Evolutionary conservation across 1,284 basidiomycete genomes (phyloP), one percentile per base, ranked within the genome.

Genomic region (Cutaneotrichosporon mucoides): DNA sequence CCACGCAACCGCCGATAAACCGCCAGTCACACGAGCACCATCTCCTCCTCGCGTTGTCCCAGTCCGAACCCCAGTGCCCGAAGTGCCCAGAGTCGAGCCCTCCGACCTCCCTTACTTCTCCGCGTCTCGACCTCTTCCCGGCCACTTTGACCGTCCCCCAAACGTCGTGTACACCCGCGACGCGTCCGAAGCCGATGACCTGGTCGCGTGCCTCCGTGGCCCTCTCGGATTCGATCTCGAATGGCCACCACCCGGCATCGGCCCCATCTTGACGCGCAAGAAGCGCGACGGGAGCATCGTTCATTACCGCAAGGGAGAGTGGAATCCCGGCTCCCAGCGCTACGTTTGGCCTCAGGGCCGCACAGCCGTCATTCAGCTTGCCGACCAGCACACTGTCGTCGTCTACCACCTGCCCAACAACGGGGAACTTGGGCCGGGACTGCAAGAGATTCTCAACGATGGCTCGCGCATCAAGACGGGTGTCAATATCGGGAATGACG

Each of bases 301-400:
- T 8, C 24, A 36, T 7, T 47, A 38, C n/a, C 51, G 57, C 33
- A 15, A 46, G 11, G 59, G n/a, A n/a, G n/a, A n/a, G n/a, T n/a
- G n/a, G n/a, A n/a, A n/a, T n/a, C n/a, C n/a, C n/a, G n/a, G n/a
- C n/a, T n/a, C n/a, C n/a, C n/a, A n/a, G n/a, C 60, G 49, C 13
- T 66, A 61, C 12, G 51, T 44, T 7, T 65, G 53, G n/a, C 59
- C 52, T 7, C 68, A 72, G 52, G 68, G 68, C 2, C 71, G 68
- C 52, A 76, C 76, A 2, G 77, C 76, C 0, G 55, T 80, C 38
- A 66, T 77, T 10, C 79, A 80, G 64, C 47, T 80, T 6, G 73
- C 72, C 47, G 76, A 79, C 64, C 68, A 69, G 16, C 58, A 64
- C 36, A 65, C 73, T 55, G 69, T 79, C 7, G 54, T 80, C 11